Base-by-base conservation (phyloP, 768 basidiomycete species). In the Phaeotremella skinneri region DNA sequence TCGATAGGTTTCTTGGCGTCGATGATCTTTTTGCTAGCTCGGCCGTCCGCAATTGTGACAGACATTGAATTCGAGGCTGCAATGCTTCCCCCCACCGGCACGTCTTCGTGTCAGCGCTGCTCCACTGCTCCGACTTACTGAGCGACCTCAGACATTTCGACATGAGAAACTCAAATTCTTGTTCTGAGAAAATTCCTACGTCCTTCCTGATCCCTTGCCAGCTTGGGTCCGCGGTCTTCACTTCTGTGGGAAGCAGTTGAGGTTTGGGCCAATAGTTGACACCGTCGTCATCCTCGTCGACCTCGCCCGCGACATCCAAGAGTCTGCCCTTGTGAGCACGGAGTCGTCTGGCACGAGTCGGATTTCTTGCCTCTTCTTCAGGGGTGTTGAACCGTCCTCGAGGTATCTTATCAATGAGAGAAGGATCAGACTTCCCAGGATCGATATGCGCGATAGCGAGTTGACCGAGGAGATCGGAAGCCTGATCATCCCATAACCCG, bases 401-500 rank as follows among this genome's bases (percentile, higher is more conserved):
- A 2, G 73, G 75, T 21, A 79, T 72, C 55, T 84, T 81, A 49
- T 81, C 73, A 59, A 90, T 80, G 62, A 81, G 81, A 55, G 81
- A 80, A 25, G 91, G 90, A 72, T 92, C 85, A 73, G 87, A 89
- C 76, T 84, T 78, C 41, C 83, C 81, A 52, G 90, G 86, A 67
- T 88, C 86, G 62, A 89, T 82, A 79, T 94, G 91, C 78, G 87
- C 81, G 75, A 90, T 87, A 55, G 87, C 80, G 47, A 94, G 81
- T 67, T 83, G 82, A 27, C 89, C 82, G 59, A 92, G 82, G 73
- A 94, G 87, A 56, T 89, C 83, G 61, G 92, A 81, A 85, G 90
- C 90, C 75, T 90, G 83, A 70, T 91, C 90, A 80, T 92, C 90
- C 79, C 85, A 92, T 77, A 86, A 83, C 75, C 89, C 89, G 57